Conservation (phyloP, 73 alveolate genomes). For the Blepharisma stoltei region DNA sequence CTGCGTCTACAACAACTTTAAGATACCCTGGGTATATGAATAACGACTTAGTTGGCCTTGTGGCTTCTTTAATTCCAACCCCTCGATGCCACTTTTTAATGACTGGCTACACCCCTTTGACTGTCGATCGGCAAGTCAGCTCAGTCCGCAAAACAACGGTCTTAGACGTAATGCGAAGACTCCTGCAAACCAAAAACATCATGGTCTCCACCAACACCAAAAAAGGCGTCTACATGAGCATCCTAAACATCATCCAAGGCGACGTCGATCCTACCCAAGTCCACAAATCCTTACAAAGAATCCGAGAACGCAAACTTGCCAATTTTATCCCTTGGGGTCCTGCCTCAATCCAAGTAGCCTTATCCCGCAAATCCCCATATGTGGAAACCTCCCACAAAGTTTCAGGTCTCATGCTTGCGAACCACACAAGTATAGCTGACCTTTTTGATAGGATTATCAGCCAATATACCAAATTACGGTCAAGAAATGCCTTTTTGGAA, state of each 20-base stretch:
- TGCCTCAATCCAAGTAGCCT: conserved; percentile 97
- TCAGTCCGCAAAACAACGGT: conserved; percentile 98
- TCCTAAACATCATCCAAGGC: conserved; percentile 97
- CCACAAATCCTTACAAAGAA: conserved; percentile 96
- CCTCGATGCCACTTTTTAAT: conserved; percentile 98
- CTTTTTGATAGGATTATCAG: conserved; percentile 80
- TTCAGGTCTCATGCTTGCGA: conserved; percentile 98
- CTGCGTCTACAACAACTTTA: conserved; percentile 98
- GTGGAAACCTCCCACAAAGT: conserved; percentile 96
- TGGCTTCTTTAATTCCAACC: conserved; percentile 98
- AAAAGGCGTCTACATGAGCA: conserved; percentile 93
- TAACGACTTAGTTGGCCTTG: conserved; percentile 96
- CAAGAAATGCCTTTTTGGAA: conserved; percentile 94
- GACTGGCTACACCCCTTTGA: conserved; percentile 99
- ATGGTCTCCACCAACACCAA: conserved; percentile 91
- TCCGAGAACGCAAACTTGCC: conserved; percentile 93
- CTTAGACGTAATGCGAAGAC: conserved; percentile 95
- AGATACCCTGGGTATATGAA: conserved; percentile 99
- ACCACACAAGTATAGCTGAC: conserved; percentile 93
- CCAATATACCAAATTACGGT: conserved; percentile 78
- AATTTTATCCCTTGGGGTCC: conserved; percentile 99
- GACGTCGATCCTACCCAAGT: conserved; percentile 99
- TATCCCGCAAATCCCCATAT: conserved; percentile 89
- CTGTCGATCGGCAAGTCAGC: conserved; percentile 70
- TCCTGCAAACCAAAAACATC: conserved; percentile 96